A percentile compares a stretch with the other conserved stretches of the same genome.
Conservation (phyloP, 176 grass and related monocot species). For the Typha latifolia region DNA sequence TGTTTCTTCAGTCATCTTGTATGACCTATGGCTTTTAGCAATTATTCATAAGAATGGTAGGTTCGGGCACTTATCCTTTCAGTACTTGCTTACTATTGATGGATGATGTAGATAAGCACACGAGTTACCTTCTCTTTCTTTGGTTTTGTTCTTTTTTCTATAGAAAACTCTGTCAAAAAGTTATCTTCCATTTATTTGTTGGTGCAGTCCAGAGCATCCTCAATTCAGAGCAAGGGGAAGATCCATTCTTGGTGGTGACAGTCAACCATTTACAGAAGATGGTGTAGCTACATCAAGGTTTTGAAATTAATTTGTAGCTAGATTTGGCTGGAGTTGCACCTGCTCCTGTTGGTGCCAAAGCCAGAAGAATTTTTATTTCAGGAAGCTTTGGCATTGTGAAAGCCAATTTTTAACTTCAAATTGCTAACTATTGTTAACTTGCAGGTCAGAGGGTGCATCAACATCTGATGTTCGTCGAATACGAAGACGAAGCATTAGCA, state of each 20-base stretch:
- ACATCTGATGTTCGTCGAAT: conserved; percentile 69
- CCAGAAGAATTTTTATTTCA: too few species aligned
- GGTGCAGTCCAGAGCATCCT: conserved; percentile 77
- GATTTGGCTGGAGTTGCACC: too few species aligned
- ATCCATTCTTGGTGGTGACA: conserved; percentile 89
- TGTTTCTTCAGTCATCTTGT: too few species aligned
- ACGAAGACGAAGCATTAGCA: conserved; percentile 92
- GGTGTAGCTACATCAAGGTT: conserved; percentile 75
- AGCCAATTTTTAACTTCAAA: too few species aligned
- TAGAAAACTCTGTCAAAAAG: neutral
- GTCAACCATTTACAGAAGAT: conserved; percentile 69
- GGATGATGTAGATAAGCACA: neutral
- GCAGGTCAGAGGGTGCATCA: conserved; percentile 74
- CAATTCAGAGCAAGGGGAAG: conserved; percentile 66
- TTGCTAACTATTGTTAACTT: conserved; percentile 12
- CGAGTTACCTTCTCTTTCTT: neutral
- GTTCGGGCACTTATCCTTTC: neutral
- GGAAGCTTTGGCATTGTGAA: too few species aligned
- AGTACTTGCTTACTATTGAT: neutral
- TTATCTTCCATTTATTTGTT: conserved; percentile 20
- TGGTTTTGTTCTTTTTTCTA: conserved; percentile 8
- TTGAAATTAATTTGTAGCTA: neutral
- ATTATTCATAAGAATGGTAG: neutral
- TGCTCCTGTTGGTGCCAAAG: too few species aligned
- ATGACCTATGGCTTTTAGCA: neutral